Conservation (phyloP, 345 rosid species). For the Durio zibethinus region DNA sequence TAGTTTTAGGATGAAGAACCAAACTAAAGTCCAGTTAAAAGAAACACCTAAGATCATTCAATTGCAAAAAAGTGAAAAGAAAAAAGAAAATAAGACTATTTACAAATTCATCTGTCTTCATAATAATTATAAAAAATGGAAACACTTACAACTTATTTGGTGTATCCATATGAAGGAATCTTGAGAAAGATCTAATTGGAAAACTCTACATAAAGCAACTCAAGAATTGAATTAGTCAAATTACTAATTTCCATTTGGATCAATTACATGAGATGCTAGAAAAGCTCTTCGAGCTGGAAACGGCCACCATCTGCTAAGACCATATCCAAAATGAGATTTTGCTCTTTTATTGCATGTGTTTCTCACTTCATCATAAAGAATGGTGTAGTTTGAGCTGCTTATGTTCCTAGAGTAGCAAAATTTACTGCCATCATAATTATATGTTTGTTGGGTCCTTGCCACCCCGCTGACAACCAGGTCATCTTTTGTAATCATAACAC, state of each 20-base stretch:
- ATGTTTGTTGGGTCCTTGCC: conserved; percentile 62
- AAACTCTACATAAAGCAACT: background rate
- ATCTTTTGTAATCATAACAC: conserved; percentile 50
- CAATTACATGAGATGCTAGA: conserved; percentile 17
- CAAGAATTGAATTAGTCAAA: background rate
- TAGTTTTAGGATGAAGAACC: background rate
- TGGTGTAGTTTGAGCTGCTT: conserved; percentile 73
- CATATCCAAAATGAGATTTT: conserved; percentile 1
- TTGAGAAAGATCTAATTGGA: background rate
- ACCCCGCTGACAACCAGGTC: conserved; percentile 49
- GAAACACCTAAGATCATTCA: background rate
- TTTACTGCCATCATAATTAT: conserved; percentile 39
- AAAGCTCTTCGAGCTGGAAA: conserved; percentile 17
- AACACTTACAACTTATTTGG: conserved; percentile 17
- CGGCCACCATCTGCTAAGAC: conserved; percentile 9
- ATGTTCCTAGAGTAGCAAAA: conserved; percentile 73
- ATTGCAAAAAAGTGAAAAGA: background rate
- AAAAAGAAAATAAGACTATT: background rate
- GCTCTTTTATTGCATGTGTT: conserved; percentile 26
- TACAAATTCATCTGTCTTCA: background rate
- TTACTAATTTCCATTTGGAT: conserved; percentile 8
- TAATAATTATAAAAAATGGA: background rate
- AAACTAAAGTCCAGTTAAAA: background rate
- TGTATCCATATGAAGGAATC: conserved; percentile 1
- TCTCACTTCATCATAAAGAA: conserved; percentile 47